Evolutionary conservation across 495 filamentous ascomycete genomes (phyloP).

Genomic region (Penicillium fimorum): DNA sequence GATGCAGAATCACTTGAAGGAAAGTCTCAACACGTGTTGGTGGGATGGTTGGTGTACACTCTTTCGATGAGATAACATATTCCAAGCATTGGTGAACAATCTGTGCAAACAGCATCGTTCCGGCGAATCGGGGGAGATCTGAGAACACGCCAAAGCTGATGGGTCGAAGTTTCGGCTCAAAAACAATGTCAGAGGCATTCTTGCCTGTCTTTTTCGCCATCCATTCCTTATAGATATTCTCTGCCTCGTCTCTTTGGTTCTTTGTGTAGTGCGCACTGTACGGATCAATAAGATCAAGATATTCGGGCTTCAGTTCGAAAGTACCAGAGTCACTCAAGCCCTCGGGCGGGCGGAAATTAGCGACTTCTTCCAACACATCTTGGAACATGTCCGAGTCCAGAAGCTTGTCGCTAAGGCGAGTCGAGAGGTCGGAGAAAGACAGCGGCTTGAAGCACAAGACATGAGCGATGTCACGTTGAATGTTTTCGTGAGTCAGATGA

Average conservation of each 20-base stretch:
- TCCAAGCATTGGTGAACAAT: slow-evolving; percentile 84
- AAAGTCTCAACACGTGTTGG: slow-evolving; percentile 84
- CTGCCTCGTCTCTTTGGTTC: slow-evolving; percentile 95
- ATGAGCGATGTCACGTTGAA: slow-evolving; percentile 88
- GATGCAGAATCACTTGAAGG: slow-evolving; percentile 84
- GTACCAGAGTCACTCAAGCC: slow-evolving; percentile 88
- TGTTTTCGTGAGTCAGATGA: slow-evolving; percentile 62
- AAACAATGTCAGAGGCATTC: slow-evolving; percentile 80
- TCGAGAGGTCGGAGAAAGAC: slow-evolving; percentile 84
- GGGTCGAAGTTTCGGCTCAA: slow-evolving; percentile 79
- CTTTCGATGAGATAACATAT: slow-evolving; percentile 65
- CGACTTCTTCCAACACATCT: slow-evolving; percentile 86
- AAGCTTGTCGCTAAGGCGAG: slow-evolving; percentile 58
- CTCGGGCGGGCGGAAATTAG: slow-evolving; percentile 84
- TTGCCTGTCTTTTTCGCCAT: slow-evolving; percentile 86
- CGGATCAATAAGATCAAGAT: slow-evolving; percentile 82
- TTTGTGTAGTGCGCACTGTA: slow-evolving; percentile 94
- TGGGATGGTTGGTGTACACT: slow-evolving; percentile 67
- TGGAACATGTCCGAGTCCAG: slow-evolving; percentile 74
- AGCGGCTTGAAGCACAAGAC: slow-evolving; percentile 94
- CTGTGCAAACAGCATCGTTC: slow-evolving; percentile 82
- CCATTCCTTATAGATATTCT: slow-evolving; percentile 80
- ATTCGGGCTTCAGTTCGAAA: slow-evolving; percentile 86
- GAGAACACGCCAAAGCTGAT: slow-evolving; percentile 75
- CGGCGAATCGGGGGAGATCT: slow-evolving; percentile 72